Evolutionary conservation across 768 basidiomycete genomes (phyloP).

Genomic region (Tylopilus rubrobrunneus): DNA sequence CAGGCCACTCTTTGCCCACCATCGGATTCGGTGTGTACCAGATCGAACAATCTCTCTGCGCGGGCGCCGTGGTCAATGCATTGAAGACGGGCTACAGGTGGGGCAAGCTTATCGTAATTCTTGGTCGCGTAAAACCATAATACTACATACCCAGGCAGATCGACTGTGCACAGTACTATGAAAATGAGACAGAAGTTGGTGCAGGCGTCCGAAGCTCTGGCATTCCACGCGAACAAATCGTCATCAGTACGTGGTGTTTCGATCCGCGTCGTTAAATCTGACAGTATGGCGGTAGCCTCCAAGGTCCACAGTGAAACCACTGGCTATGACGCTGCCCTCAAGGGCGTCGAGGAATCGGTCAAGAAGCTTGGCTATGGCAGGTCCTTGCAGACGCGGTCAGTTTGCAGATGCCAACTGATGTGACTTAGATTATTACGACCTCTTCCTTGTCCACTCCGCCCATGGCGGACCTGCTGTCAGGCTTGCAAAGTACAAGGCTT

Average conservation of each 20-base stretch:
- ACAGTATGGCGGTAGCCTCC: constrained; percentile 17
- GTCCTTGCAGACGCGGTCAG: not conserved
- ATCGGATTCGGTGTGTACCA: constrained; percentile 27
- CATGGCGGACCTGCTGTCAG: constrained; percentile 36
- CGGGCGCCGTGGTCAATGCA: constrained; percentile 17
- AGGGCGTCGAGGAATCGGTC: constrained; percentile 22
- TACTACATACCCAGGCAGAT: constrained; percentile 17
- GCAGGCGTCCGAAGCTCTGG: constrained; percentile 20
- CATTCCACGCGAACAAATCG: constrained; percentile 26
- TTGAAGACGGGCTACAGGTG: constrained; percentile 28
- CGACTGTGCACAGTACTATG: constrained; percentile 23
- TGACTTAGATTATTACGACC: constrained; percentile 40
- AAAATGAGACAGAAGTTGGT: constrained; percentile 27
- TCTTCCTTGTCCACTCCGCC: constrained; percentile 46
- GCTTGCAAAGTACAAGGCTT: constrained; percentile 38
- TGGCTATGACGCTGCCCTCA: constrained; percentile 16
- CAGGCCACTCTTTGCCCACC: constrained; percentile 25
- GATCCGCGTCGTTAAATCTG: not conserved
- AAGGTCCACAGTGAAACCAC: constrained; percentile 7
- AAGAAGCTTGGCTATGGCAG: constrained; percentile 18
- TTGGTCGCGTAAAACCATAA: not conserved
- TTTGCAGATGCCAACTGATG: not conserved
- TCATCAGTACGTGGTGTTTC: constrained; percentile 24
- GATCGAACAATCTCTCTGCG: constrained; percentile 7
- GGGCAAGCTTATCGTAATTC: not conserved